Evolutionary conservation across 306 rosid genomes (phyloP), one percentile per base, ranked within the genome.

Genomic region (Cicer chorassanicum): DNA sequence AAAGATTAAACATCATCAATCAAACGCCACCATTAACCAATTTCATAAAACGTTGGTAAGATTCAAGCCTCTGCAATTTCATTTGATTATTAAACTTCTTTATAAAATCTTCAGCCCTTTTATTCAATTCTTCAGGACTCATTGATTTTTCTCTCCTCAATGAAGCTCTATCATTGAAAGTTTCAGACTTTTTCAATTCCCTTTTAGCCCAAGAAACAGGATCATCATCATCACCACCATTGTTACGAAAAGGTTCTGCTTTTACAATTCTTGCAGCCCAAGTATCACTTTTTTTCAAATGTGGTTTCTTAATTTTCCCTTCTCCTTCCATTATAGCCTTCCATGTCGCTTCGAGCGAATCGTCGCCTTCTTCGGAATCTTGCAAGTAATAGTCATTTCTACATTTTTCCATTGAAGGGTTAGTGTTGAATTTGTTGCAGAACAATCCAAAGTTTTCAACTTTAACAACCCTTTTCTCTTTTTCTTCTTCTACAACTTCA

Each of bases 1-100:
- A 79, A 14, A 44, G 54, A 43, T 44, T 34, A 59, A 19, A 73
- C 5, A 59, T 59, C 14, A 57, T 24, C 46, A 70, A 70, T 74
- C 80, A 82, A 36, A 68, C 82, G 24, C 87, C 78, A 3, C 83
- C 60, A 53, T 83, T 80, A 9, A 86, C 83, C 89, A 82, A 79
- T 21, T 87, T 88, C 82, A 16, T 49, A 80, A 80, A 82, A 24
- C 90, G 89, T 68, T 88, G 93, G 29, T 87, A 83, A 19, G 98
- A 93, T 84, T 93, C 93, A 29, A 88, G 88, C 77, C 98, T 81
- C 87, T 91, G 92, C 43, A 91, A 45, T 80, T 88, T 88, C 61
- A 93, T 91, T 14, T 85, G 82, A 7, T 71, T 39, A 41, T 91
- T 89, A 62, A 93, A 55, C 65, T 82, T 87, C 56, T 78, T 76